Evolutionary conservation across 2,329 filamentous ascomycete species (phyloP).

Genomic region (Penicillium nordicum): DNA sequence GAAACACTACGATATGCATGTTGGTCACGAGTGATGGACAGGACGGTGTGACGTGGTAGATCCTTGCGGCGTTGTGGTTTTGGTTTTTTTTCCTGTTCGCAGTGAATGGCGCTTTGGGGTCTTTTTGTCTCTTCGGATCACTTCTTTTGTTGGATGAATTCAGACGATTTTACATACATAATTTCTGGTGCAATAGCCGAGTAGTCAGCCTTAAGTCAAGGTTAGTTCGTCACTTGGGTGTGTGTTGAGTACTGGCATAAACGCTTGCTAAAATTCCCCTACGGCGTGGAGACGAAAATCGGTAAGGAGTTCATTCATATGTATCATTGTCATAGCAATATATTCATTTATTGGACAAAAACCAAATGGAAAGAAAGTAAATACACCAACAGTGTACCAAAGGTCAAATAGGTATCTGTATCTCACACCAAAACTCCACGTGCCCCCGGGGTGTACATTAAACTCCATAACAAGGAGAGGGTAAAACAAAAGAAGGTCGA

Average conservation of each 20-base stretch:
- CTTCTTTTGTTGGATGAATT: conserved; percentile 1
- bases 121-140: conserved; percentile 1
- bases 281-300: neutral
- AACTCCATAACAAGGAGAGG: conserved; percentile 8
- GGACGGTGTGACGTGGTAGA: conserved; percentile 13
- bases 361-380: conserved; percentile 8
- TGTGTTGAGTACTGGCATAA: neutral
- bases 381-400: conserved; percentile 7
- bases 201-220: neutral
- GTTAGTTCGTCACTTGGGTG: neutral
- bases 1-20: conserved; percentile 10
- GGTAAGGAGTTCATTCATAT: neutral
- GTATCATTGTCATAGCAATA: neutral
- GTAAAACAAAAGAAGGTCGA: conserved; percentile 13
- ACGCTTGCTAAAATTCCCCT: neutral
- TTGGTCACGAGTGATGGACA: conserved; percentile 23
- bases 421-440: conserved; percentile 10
- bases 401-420: conserved; percentile 24
- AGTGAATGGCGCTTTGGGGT: conserved; percentile 16
- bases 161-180: neutral
- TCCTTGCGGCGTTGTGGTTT: conserved; percentile 20
- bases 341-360: conserved; percentile 7
- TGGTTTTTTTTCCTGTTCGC: conserved; percentile 14
- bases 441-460: conserved; percentile 13
- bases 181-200: neutral